These are phyloP conservation scores for Aspergillus transmontanensis DNA, from an alignment of 2,329 filamentous ascomycete genomes.

Conservation along the genomic window DNA sequence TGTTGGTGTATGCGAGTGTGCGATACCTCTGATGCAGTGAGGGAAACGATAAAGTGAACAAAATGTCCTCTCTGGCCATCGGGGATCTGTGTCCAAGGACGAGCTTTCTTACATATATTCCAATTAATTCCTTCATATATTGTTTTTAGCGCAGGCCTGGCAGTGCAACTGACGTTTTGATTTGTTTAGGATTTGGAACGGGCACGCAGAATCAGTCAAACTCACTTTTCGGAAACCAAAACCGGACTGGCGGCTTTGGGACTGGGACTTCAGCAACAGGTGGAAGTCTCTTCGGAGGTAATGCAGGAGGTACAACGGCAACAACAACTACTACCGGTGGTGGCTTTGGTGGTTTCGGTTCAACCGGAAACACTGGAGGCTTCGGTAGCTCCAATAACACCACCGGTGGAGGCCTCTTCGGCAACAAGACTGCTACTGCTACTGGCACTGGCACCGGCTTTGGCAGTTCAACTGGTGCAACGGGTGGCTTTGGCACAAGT, in stretches of 20 bases:
- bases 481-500: conserved; percentile 29
- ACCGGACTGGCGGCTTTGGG: conserved; percentile 34
- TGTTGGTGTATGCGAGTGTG: neutral
- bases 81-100: conserved; percentile 10
- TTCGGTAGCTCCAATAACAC: conserved; percentile 34
- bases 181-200: conserved; percentile 39
- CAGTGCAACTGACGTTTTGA: conserved; percentile 20
- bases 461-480: conserved; percentile 19
- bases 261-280: conserved; percentile 32
- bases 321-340: conserved; percentile 23
- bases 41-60: neutral
- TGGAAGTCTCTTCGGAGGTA: conserved; percentile 38
- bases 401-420: conserved; percentile 33
- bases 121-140: conserved; percentile 8
- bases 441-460: conserved; percentile 15
- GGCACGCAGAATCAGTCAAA: conserved; percentile 34
- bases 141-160: neutral
- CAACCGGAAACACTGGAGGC: conserved; percentile 30
- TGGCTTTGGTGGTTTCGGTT: conserved; percentile 30
- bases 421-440: conserved; percentile 16
- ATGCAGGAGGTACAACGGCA: conserved; percentile 12
- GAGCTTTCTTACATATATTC: neutral
- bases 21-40: neutral
- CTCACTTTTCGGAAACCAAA: conserved; percentile 40
- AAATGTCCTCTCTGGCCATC: neutral